Percentiles rank a stretch among this genome's conserved stretches.
phyloP scores from a whole-genome alignment of 148 eudicot genomes.

The Camellia sinensis region DNA sequence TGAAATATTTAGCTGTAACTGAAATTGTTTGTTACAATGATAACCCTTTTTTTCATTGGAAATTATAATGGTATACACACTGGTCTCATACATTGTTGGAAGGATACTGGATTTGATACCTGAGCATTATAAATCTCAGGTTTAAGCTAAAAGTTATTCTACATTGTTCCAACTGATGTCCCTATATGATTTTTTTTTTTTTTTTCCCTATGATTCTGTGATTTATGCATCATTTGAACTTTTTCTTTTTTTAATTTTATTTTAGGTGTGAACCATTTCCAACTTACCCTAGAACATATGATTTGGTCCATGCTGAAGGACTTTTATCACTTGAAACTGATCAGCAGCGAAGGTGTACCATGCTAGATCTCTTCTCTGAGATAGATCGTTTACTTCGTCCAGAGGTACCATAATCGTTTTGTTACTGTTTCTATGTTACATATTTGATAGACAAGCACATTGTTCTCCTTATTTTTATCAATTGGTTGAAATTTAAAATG shows the following conservation, averaged over 20 bases:
- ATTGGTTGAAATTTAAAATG: not conserved
- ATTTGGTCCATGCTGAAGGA: constrained; percentile 90
- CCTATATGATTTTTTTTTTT: not conserved
- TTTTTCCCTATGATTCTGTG: not conserved
- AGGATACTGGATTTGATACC: not conserved
- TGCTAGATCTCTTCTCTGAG: constrained; percentile 73
- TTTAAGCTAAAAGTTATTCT: not conserved
- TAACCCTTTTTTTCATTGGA: not conserved
- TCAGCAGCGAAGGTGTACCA: constrained; percentile 55
- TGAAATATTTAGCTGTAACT: not conserved
- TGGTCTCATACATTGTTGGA: not conserved
- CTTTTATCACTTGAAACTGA: constrained; percentile 65
- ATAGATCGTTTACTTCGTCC: constrained; percentile 97
- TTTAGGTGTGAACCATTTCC: constrained; percentile 98
- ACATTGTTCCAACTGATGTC: not conserved
- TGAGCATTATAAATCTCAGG: not conserved
- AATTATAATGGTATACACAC: not conserved
- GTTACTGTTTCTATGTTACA: not conserved
- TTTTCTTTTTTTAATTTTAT: not conserved
- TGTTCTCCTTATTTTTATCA: not conserved
- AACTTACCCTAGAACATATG: constrained; percentile 91
- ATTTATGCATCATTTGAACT: not conserved
- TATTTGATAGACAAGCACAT: not conserved
- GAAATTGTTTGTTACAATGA: not conserved
- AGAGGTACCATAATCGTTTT: constrained; percentile 54